Evolutionary conservation across 139 green algal genomes (phyloP).

Genomic region (Trebouxia sp.): DNA sequence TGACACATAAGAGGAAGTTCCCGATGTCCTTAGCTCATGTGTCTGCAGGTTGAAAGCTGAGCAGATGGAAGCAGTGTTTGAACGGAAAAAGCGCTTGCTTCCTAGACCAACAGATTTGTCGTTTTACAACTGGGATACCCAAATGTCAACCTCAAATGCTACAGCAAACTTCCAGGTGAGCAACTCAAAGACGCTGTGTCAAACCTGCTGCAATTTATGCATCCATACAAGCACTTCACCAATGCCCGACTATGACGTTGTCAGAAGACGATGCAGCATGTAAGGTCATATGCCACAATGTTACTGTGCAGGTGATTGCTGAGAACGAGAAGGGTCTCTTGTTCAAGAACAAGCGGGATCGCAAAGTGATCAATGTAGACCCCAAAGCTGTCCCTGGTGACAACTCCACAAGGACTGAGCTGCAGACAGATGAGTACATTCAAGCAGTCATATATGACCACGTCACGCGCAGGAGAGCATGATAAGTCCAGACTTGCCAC

Average conservation of each 20-base stretch:
- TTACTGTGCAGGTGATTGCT: constrained; percentile 84
- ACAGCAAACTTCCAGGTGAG: constrained; percentile 83
- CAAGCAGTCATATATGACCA: constrained; percentile 90
- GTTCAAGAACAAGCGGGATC: constrained; percentile 92
- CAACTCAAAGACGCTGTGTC: too few species aligned
- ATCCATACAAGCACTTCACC: too few species aligned
- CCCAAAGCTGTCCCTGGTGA: constrained; percentile 67
- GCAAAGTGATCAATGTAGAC: constrained; percentile 85
- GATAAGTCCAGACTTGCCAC: too few species aligned
- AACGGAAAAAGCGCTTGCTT: constrained; percentile 71
- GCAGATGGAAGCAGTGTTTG: constrained; percentile 82
- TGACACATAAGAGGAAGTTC: too few species aligned
- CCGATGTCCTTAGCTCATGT: background rate
- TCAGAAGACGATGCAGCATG: too few species aligned
- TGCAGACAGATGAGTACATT: constrained; percentile 75
- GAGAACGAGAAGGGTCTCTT: constrained; percentile 78
- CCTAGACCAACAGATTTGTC: constrained; percentile 78
- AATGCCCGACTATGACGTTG: too few species aligned
- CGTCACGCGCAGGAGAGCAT: constrained; percentile 52
- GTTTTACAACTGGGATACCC: constrained; percentile 94
- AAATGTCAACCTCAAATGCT: constrained; percentile 76
- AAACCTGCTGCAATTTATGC: too few species aligned
- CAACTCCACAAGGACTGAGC: constrained; percentile 79
- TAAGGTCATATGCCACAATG: too few species aligned
- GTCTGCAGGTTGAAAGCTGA: constrained; percentile 42